Conservation (phyloP, 805 yeast genomes). For the Pachysolen tannophilus region DNA sequence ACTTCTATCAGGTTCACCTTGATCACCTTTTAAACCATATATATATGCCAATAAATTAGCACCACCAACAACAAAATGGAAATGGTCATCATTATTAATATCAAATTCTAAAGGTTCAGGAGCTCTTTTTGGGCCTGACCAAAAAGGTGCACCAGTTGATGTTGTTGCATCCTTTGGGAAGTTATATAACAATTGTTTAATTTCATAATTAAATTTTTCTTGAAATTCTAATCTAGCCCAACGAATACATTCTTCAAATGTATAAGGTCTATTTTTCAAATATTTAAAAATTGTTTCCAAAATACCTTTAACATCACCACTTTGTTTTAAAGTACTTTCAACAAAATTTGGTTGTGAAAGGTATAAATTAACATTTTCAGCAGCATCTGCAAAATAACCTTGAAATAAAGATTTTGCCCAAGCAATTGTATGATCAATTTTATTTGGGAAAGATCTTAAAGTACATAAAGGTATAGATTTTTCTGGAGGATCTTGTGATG, state of each 20-base stretch:
- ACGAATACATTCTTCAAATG: slow-evolving; percentile 86
- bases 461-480: slow-evolving; percentile 97
- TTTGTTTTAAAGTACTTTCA: slow-evolving; percentile 83
- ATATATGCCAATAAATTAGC: slow-evolving; percentile 88
- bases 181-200: slow-evolving; percentile 82
- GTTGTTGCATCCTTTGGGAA: slow-evolving; percentile 94
- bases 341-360: slow-evolving; percentile 88
- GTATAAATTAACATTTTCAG: slow-evolving; percentile 88
- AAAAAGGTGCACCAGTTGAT: slow-evolving; percentile 84
- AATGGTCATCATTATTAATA: slow-evolving; percentile 66
- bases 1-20: slow-evolving; percentile 37
- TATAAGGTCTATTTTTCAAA: slow-evolving; percentile 74
- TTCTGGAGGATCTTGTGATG: slow-evolving; percentile 98
- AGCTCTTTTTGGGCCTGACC: slow-evolving; percentile 98
- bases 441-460: slow-evolving; percentile 93
- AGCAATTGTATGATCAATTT: slow-evolving; percentile 97
- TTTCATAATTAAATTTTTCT: slow-evolving; percentile 75
- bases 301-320: slow-evolving; percentile 84
- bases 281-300: slow-evolving; percentile 73
- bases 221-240: slow-evolving; percentile 95
- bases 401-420: slow-evolving; percentile 97
- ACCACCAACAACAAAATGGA: slow-evolving; percentile 77
- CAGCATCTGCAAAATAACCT: slow-evolving; percentile 84
- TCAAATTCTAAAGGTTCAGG: slow-evolving; percentile 83
- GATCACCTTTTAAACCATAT: slow-evolving; percentile 80